phyloP scores from a whole-genome alignment of 352 stramenopile genomes.

The Bremia lactucae region DNA sequence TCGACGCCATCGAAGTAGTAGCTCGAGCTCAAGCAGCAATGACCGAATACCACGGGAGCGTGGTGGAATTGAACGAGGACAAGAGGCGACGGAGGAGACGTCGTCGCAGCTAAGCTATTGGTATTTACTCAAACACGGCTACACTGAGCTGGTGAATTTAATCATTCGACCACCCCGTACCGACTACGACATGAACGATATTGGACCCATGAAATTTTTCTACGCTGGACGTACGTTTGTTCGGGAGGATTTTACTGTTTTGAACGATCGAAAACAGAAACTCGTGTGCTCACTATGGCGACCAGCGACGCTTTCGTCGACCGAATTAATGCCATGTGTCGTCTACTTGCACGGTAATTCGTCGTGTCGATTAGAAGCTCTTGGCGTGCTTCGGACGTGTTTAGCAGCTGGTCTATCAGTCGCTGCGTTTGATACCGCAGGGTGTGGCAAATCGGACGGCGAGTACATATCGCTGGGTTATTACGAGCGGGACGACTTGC shows the following conservation, averaged over 20 bases:
- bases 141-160: conserved; percentile 93
- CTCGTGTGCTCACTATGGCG: conserved; percentile 94
- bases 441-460: conserved; percentile 91
- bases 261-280: conserved; percentile 67
- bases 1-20: conserved; percentile 6
- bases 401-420: conserved; percentile 90
- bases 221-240: conserved; percentile 85
- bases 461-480: conserved; percentile 97
- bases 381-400: conserved; percentile 84
- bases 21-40: conserved; percentile 14
- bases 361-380: conserved; percentile 89
- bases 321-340: conserved; percentile 75
- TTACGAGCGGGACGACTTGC: conserved; percentile 88
- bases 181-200: conserved; percentile 82
- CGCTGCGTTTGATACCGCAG: conserved; percentile 95
- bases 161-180: conserved; percentile 95
- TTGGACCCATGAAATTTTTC: conserved; percentile 86
- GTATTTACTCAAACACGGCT: conserved; percentile 83
- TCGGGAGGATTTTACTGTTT: conserved; percentile 86
- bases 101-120: conserved; percentile 72
- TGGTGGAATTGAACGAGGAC: conserved; percentile 63
- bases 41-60: conserved; percentile 23
- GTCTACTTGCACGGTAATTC: conserved; percentile 99
- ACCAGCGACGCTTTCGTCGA: conserved; percentile 28
- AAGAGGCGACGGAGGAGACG: conserved; percentile 64